Percentiles rank a stretch among this genome's conserved stretches.
Evolutionary conservation across 768 basidiomycete species (phyloP).

Genomic region (Tricholoma matsutake): DNA sequence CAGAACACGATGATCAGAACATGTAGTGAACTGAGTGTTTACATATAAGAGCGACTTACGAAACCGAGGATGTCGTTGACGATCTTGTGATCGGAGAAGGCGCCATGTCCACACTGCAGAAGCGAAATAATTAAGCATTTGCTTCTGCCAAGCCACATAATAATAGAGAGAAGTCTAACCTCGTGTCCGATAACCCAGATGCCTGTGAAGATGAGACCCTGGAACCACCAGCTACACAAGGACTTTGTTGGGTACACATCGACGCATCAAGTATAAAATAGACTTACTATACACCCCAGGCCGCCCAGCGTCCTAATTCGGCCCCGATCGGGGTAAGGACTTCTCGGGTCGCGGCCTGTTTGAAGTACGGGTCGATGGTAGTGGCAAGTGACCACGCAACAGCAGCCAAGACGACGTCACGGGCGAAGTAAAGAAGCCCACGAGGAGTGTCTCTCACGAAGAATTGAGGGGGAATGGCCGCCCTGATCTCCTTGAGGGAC

Average conservation of each 20-base stretch:
- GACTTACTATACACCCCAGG: conserved; percentile 47
- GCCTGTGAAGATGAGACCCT: conserved; percentile 56
- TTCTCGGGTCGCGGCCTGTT: conserved; percentile 16
- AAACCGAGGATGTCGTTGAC: conserved; percentile 52
- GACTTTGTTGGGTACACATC: neutral
- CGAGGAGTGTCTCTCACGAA: conserved; percentile 41
- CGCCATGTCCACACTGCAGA: conserved; percentile 51
- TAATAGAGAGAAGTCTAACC: conserved; percentile 29
- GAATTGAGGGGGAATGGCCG: conserved; percentile 43
- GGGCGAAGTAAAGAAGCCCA: conserved; percentile 40
- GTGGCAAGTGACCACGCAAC: conserved; percentile 41
- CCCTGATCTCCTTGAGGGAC: conserved; percentile 49
- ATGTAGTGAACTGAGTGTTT: conserved; percentile 8
- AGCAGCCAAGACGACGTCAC: conserved; percentile 44
- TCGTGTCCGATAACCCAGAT: conserved; percentile 63
- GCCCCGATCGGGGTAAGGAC: conserved; percentile 33
- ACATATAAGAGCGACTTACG: conserved; percentile 30
- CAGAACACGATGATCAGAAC: neutral
- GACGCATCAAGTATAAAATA: neutral
- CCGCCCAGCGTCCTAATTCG: conserved; percentile 37
- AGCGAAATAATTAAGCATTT: conserved; percentile 3
- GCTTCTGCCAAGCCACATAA: neutral
- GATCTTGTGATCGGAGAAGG: conserved; percentile 46
- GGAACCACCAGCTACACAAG: conserved; percentile 53
- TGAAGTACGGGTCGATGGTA: conserved; percentile 42